Base-by-base conservation (phyloP, 441 rosid species). In the Breynia disticha region DNA sequence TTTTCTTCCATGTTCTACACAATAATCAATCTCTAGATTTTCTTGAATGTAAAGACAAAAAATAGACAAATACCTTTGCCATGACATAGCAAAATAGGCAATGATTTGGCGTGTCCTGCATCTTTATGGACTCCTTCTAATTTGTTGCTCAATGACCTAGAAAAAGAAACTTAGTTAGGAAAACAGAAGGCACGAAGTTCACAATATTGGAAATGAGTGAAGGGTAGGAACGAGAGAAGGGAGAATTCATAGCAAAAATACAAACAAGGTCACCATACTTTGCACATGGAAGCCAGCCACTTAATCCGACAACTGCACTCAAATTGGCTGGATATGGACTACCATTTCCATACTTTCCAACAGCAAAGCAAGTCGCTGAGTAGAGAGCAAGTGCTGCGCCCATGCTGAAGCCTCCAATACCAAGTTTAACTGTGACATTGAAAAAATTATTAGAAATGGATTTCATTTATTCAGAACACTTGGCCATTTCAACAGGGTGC, bases 391-490 rank as follows among this genome's bases (percentile, higher is more conserved):
- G 77, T 50, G 87, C 98, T 11, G 97, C 94, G 57, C 98, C 98
- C 98, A 91, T 91, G 67, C 96, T 91, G 83, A 91, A 91, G 49
- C 98, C 98, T 68, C 98, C 98, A 67, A 91, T 65, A 51, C 94
- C 98, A 55, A 91, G 78, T 78, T 86, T 87, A 60, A 91, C 98
- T 91, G 80, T 38, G 50, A 67, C 41, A 56, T 46, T 16, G 53
- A 58, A 48, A 21, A 48, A 21, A 21, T 17, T n/a, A 15, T 58
- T 18, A 44, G 5, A 50, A 56, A 15, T 21, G 62, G 11, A 54
- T 16, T 18, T 19, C 18, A 5, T n/a, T 19, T 44, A 20, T 11
- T 7, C 32, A 55, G 22, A 39, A 17, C 11, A 48, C 20, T 19
- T 16, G 21, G 54, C 14, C 7, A 19, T 53, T 44, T 5, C 60